Evolutionary conservation across 805 yeast species (phyloP), one percentile per base, ranked within the genome.

Genomic region (Starmerella vitae): DNA sequence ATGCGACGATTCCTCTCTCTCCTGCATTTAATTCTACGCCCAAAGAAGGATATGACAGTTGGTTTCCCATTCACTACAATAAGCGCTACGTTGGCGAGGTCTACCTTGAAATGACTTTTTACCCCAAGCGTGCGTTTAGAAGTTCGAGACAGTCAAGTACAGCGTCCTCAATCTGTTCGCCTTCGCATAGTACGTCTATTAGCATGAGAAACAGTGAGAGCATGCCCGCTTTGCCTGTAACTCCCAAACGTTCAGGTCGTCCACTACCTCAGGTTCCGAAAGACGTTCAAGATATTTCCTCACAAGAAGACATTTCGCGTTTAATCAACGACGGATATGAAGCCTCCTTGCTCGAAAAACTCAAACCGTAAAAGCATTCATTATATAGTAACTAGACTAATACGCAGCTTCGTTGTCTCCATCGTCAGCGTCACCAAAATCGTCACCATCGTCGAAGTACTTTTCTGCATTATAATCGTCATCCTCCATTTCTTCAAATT

Each of bases 81-180:
- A 76, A 74, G 17, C 73, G 76, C 50, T 74, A 78, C 39, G 94
- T 95, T 1, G 98, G 98, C 2, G 81, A 74, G 57, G 73, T 91
- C 1, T 88, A 76, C 58, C 61, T 91, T 39, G 97, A 91, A 53
- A 77, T 91, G 79, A 84, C 96, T 0, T 91, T 83, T 54, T 83
- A 82, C 54, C 91, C 94, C 1, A 55, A 65, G 2, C 54, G 45
- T 33, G 47, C 53, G 20, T 37, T 36, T 18, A 37, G 48, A 17
- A 51, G 53, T 15, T 33, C 43, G n/a, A 33, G 43, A 13, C 31
- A 41, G 9, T 31, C 41, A 26, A 36, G 38, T 20, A 14, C 39
- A 5, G 15, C 38, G 7, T 10, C 30, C 30, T 22, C 12, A 12
- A 7, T 8, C 10, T 22, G 26, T 12, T 20, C 25, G n/a, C 24